Evolutionary conservation across 495 filamentous ascomycete genomes (phyloP).

Genomic region (Neurospora africana): DNA sequence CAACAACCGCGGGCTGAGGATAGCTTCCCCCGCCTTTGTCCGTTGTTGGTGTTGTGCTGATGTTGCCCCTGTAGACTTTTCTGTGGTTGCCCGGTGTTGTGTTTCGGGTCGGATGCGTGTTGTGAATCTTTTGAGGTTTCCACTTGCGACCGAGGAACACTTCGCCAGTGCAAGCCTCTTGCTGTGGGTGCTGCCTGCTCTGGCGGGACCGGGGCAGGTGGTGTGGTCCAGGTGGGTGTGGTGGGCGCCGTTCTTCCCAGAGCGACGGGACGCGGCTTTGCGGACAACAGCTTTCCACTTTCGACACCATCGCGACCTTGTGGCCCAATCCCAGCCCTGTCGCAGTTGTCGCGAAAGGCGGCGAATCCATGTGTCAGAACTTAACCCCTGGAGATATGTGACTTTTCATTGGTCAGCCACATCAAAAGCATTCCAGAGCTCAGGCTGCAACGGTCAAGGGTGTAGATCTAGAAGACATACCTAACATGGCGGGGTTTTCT

Average conservation of each 20-base stretch:
- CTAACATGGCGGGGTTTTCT: neutral
- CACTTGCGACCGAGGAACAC: neutral
- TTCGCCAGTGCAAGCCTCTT: neutral
- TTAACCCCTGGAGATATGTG: neutral
- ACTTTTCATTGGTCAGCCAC: neutral
- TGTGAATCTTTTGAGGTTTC: neutral
- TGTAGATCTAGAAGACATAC: neutral
- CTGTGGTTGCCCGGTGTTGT: neutral
- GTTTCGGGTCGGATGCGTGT: neutral
- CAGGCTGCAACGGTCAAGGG: neutral
- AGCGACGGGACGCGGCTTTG: neutral
- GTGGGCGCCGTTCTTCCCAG: neutral
- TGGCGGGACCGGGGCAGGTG: neutral
- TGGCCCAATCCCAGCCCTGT: slow-evolving; percentile 3
- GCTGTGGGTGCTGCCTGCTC: neutral
- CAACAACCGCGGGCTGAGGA: neutral
- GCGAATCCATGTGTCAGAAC: slow-evolving; percentile 12
- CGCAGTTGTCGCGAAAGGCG: slow-evolving; percentile 11
- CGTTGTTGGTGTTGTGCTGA: neutral
- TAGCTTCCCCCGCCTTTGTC: neutral
- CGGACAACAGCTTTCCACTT: neutral
- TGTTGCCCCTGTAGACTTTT: neutral
- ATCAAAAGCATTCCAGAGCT: neutral
- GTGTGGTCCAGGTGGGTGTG: neutral
- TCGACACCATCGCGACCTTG: neutral